These are phyloP conservation scores for Globisporangium okanoganense DNA, from an alignment of 352 stramenopile genomes.

Conservation along the genomic window DNA sequence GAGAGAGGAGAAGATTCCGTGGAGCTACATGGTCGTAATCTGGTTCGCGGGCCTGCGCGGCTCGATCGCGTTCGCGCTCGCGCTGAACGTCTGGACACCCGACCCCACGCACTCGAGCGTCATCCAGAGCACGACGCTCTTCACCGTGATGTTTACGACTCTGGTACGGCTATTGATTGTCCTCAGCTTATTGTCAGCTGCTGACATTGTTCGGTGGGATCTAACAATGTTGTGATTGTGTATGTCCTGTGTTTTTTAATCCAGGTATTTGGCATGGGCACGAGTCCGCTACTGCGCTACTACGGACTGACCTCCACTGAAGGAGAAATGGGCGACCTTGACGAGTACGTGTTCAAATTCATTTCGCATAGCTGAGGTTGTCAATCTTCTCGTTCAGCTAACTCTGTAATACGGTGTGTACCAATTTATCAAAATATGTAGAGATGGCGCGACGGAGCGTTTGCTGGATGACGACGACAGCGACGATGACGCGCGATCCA, in stretches of 20 bases:
- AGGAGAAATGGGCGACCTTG: conserved; percentile 28
- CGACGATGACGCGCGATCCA: conserved; percentile 15
- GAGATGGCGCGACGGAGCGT: conserved; percentile 44
- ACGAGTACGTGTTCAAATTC: conserved; percentile 38
- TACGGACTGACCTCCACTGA: conserved; percentile 48
- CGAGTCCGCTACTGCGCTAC: conserved; percentile 56
- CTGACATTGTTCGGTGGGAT: not conserved
- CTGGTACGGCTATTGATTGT: conserved; percentile 28
- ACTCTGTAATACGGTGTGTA: not conserved
- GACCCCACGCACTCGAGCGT: conserved; percentile 51
- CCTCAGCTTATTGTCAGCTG: not conserved
- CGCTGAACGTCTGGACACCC: conserved; percentile 66
- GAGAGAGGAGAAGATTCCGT: conserved; percentile 65
- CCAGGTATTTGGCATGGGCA: conserved; percentile 75
- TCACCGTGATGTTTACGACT: conserved; percentile 82
- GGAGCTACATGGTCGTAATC: conserved; percentile 84
- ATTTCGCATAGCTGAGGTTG: too few species aligned
- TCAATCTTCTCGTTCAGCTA: not conserved
- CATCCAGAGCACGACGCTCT: conserved; percentile 75
- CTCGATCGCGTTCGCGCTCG: conserved; percentile 90
- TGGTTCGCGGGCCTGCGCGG: conserved; percentile 92
- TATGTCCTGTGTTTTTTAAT: too few species aligned
- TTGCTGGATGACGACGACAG: conserved; percentile 40
- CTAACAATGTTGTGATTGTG: conserved; percentile 6
- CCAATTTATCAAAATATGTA: conserved; percentile 10